These are phyloP conservation scores for Agrocybe pediades DNA, from an alignment of 768 basidiomycete genomes.

Conservation along the genomic window DNA sequence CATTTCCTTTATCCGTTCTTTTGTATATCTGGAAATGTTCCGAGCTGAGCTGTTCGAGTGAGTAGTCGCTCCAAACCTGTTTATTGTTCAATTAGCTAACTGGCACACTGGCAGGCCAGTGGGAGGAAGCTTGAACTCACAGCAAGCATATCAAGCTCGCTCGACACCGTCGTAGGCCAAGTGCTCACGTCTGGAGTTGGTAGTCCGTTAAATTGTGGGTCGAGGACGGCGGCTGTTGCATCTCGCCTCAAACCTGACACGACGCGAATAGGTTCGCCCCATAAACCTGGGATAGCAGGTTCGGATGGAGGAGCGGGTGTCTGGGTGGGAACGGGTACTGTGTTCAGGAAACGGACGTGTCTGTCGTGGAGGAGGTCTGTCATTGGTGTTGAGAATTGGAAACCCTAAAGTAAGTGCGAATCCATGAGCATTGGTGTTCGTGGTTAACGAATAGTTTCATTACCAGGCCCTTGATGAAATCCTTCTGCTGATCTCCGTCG, in stretches of 20 bases:
- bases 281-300: constrained; percentile 22
- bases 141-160: constrained; percentile 31
- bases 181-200: constrained; percentile 33
- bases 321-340: constrained; percentile 7
- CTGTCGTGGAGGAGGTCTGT: constrained; percentile 35
- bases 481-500: constrained; percentile 37
- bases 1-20: constrained; percentile 29
- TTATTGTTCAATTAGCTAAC: neutral
- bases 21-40: constrained; percentile 32
- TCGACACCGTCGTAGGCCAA: constrained; percentile 36
- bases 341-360: constrained; percentile 35
- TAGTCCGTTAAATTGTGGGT: constrained; percentile 35
- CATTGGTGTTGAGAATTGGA: constrained; percentile 35
- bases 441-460: too few relatives aligned
- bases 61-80: constrained; percentile 33
- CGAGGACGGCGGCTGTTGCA: constrained; percentile 36
- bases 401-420: constrained; percentile 22
- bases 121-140: constrained; percentile 10
- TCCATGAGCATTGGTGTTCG: too few relatives aligned
- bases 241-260: constrained; percentile 39
- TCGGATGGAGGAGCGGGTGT: neutral
- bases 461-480: constrained; percentile 39
- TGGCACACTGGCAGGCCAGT: neutral
- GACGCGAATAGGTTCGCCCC: constrained; percentile 39
- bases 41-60: constrained; percentile 35